These are phyloP conservation scores for Neoboletus brunneissimus DNA, from an alignment of 768 basidiomycete species.

Conservation along the genomic window DNA sequence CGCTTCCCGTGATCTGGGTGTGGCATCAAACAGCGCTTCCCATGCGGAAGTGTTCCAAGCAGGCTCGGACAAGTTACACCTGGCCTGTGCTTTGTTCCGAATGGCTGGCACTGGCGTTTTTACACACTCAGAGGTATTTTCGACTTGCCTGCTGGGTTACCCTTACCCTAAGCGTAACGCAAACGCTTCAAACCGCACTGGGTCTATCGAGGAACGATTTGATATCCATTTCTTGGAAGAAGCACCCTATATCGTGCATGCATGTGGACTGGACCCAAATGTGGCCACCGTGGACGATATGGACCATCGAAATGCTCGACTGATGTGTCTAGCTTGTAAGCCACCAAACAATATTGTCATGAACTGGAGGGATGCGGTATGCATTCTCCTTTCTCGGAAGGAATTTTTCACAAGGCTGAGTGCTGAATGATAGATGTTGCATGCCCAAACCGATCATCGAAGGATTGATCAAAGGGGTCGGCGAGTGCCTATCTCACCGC, in stretches of 20 bases:
- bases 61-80: neutral
- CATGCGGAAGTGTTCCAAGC: too few species aligned
- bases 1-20: neutral
- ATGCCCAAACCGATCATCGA: neutral
- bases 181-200: neutral
- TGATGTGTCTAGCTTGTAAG: constrained; percentile 3
- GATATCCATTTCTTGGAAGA: neutral
- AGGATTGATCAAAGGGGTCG: too few species aligned
- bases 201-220: neutral
- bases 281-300: constrained; percentile 2
- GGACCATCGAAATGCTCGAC: constrained; percentile 4
- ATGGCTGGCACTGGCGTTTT: neutral
- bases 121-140: neutral
- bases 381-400: neutral
- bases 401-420: neutral
- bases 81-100: constrained; percentile 7
- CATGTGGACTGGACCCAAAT: constrained; percentile 5
- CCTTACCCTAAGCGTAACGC: neutral
- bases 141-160: too few species aligned
- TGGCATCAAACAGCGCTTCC: neutral
- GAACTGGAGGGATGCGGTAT: constrained; percentile 4
- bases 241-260: neutral
- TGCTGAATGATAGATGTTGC: neutral
- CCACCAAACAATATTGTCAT: neutral
- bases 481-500: neutral